Base-by-base conservation (phyloP, 2,329 filamentous ascomycete species). In the Fusarium musae region DNA sequence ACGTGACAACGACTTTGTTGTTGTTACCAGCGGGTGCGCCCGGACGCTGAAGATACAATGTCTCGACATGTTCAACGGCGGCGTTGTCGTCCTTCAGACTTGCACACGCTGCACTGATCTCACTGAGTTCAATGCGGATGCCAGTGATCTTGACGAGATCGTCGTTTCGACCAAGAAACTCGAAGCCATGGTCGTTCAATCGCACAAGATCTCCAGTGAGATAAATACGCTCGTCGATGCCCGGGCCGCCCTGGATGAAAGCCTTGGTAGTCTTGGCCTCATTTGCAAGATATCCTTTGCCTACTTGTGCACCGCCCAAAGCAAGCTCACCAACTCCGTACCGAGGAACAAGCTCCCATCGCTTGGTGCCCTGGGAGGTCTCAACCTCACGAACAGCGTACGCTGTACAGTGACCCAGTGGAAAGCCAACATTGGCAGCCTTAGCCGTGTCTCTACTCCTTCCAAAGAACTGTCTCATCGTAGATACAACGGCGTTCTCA, bases 241-340 rank as follows among this genome's bases (percentile, higher is more conserved):
- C 58, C 0, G 69, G n/a, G 1, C 63, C 69, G 4, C 69, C 69
- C 15, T 64, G 43, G 1, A 72, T 69, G 3, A 72, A 72, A 2
- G 69, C 58, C 9, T 72, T 72, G 11, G 44, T 57, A 1, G 69
- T 69, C 49, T 72, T 72, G 9, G 58, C 69, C 2, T 72, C 69
- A 4, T 72, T 72, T 3, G 42, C 42, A 1, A 72, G 58, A 23
- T 72, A 72, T 0, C 69, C 69, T 36, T 72, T 72, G 3, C 58
- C 69, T 1, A 72, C 69, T 8, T 72, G 69, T 2, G 69, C 63
- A 6, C 69, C 69, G 0, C 69, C 69, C 0, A 72, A 13, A 4
- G 69, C 69, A 7, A 72, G n/a, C 12, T 72, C 69, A 2, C 69
- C 69, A 1, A 72, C 69, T 12, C 69, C 69, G 9, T 72, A 72